These are phyloP conservation scores for Phalaenopsis equestris DNA, from an alignment of 106 monocot genomes.

Conservation along the genomic window DNA sequence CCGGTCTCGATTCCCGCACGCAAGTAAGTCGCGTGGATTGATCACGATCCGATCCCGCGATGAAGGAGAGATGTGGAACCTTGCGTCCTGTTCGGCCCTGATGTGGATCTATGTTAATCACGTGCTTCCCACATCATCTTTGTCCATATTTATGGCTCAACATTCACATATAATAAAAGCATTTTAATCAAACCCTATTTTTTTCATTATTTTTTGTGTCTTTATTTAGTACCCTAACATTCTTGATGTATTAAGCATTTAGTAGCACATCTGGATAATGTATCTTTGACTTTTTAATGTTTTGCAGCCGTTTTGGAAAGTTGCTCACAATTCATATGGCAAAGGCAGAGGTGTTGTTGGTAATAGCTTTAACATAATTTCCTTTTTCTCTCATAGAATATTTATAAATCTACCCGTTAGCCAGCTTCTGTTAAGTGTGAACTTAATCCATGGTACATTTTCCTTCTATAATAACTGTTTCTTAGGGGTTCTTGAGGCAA, in stretches of 20 bases:
- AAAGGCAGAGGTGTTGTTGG: slow-evolving; percentile 51
- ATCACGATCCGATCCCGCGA: too few relatives aligned
- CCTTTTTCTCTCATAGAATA: not conserved
- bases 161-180: not conserved
- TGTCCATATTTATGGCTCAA: not conserved
- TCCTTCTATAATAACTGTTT: slow-evolving; percentile 3
- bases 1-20: too few relatives aligned
- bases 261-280: not conserved
- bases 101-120: too few relatives aligned
- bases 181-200: not conserved
- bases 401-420: not conserved
- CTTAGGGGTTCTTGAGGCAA: slow-evolving; percentile 45
- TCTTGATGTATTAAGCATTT: slow-evolving; percentile 1
- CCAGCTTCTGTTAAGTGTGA: not conserved
- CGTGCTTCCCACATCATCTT: too few relatives aligned
- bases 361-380: slow-evolving; percentile 9
- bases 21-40: too few relatives aligned
- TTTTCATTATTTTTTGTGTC: not conserved
- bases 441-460: not conserved
- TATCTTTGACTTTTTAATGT: not conserved
- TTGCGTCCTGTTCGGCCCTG: too few relatives aligned
- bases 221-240: not conserved
- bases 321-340: slow-evolving; percentile 9
- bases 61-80: too few relatives aligned
- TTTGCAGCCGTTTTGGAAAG: slow-evolving; percentile 41